phyloP scores from a whole-genome alignment of 73 alveolate genomes.

The Tetrahymena borealis region DNA sequence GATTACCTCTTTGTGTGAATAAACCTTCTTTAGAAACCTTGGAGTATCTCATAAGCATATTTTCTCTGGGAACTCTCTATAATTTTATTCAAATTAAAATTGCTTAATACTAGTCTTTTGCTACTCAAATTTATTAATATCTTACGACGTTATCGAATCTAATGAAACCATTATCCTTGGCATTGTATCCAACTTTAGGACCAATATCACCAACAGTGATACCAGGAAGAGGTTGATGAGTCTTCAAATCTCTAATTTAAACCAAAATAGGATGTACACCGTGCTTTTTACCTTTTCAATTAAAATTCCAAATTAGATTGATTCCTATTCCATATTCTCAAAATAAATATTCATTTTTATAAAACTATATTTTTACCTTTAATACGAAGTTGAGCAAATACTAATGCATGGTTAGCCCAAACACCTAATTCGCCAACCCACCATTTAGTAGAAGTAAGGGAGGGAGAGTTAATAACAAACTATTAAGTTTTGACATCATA shows the following conservation, averaged over 20 bases:
- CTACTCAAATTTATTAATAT: background rate
- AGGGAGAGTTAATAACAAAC: slow-evolving; percentile 69
- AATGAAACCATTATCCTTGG: slow-evolving; percentile 78
- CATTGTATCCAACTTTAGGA: slow-evolving; percentile 71
- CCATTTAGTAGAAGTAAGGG: slow-evolving; percentile 61
- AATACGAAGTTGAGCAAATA: slow-evolving; percentile 67
- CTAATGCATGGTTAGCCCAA: slow-evolving; percentile 60
- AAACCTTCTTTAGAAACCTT: slow-evolving; percentile 69
- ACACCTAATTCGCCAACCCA: slow-evolving; percentile 82
- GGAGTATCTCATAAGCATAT: slow-evolving; percentile 59
- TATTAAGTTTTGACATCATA: slow-evolving; percentile 61
- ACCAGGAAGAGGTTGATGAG: slow-evolving; percentile 69
- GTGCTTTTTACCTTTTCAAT: slow-evolving; percentile 42
- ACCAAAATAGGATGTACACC: slow-evolving; percentile 85
- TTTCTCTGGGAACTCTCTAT: slow-evolving; percentile 60
- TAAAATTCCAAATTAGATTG: too few species aligned
- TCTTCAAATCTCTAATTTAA: slow-evolving; percentile 62
- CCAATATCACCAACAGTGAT: slow-evolving; percentile 89
- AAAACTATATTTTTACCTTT: background rate
- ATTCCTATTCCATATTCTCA: too few species aligned
- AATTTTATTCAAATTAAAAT: background rate
- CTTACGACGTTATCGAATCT: slow-evolving; percentile 41
- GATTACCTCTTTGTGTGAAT: slow-evolving; percentile 34
- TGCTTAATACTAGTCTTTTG: background rate
- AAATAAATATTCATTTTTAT: too few species aligned